A percentile compares a stretch with the other conserved stretches of the same genome.
Conservation (phyloP, 768 basidiomycete species). For the Russula earlei region DNA sequence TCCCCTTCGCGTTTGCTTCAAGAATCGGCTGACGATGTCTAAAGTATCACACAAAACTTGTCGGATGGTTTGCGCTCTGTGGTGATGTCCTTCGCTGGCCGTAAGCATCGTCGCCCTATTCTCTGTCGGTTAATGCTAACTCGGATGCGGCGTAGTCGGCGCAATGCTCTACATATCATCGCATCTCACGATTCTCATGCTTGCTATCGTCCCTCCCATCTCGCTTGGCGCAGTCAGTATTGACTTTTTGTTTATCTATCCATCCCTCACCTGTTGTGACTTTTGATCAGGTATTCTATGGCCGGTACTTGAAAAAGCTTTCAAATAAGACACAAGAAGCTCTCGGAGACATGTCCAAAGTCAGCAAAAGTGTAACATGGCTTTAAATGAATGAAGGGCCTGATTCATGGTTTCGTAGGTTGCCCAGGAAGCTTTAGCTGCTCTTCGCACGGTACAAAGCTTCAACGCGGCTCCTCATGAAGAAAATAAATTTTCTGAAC, state of each 20-base stretch:
- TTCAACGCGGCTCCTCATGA: constrained; percentile 81
- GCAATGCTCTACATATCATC: constrained; percentile 94
- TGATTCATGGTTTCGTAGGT: constrained; percentile 36
- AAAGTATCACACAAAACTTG: constrained; percentile 66
- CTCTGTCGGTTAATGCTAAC: not conserved
- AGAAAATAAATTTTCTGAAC: constrained; percentile 62
- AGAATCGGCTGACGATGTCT: not conserved
- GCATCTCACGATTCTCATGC: constrained; percentile 83
- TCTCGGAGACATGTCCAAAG: constrained; percentile 89
- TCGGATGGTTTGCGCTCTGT: constrained; percentile 75
- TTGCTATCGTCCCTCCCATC: constrained; percentile 82
- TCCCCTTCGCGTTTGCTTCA: not conserved
- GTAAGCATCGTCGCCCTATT: constrained; percentile 38
- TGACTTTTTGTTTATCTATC: constrained; percentile 23
- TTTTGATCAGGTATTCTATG: constrained; percentile 77
- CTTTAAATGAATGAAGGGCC: not conserved
- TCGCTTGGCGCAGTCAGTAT: constrained; percentile 69
- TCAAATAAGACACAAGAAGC: constrained; percentile 91
- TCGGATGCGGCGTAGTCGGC: constrained; percentile 44
- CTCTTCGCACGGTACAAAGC: constrained; percentile 82
- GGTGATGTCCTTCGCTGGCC: constrained; percentile 89
- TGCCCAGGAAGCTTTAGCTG: constrained; percentile 84
- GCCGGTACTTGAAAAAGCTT: constrained; percentile 86
- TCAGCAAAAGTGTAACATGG: not conserved
- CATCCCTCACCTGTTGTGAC: constrained; percentile 11